Evolutionary conservation across 2,329 filamentous ascomycete species (phyloP).

Genomic region (Fusarium torreyae): DNA sequence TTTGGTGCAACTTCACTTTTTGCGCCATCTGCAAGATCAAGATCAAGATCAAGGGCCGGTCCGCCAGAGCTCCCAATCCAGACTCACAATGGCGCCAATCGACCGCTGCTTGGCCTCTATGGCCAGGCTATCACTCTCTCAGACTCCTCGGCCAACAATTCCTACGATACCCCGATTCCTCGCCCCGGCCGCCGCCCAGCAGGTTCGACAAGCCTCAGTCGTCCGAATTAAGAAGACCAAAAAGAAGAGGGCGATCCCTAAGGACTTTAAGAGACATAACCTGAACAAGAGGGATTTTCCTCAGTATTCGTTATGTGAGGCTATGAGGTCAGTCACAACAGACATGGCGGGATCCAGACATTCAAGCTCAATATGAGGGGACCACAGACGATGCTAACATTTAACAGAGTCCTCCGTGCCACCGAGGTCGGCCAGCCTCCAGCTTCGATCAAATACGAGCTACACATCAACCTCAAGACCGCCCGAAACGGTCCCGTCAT

Average conservation of each 20-base stretch:
- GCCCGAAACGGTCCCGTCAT: constrained; percentile 89
- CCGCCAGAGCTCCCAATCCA: constrained; percentile 49
- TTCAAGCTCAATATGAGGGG: neutral
- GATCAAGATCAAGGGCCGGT: constrained; percentile 38
- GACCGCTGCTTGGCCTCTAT: constrained; percentile 69
- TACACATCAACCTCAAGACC: constrained; percentile 86
- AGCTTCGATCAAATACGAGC: constrained; percentile 85
- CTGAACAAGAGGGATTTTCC: constrained; percentile 73
- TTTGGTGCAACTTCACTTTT: constrained; percentile 47
- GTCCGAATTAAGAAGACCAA: constrained; percentile 66
- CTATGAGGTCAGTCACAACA: constrained; percentile 79
- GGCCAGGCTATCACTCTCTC: constrained; percentile 64
- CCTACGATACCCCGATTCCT: constrained; percentile 65
- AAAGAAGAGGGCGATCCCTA: constrained; percentile 74
- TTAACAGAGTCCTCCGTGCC: constrained; percentile 85
- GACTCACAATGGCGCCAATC: constrained; percentile 64
- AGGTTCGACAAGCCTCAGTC: constrained; percentile 60
- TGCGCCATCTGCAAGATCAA: constrained; percentile 37
- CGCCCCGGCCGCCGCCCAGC: constrained; percentile 60
- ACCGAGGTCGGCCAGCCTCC: constrained; percentile 89
- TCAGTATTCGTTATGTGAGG: constrained; percentile 88
- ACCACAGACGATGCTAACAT: constrained; percentile 23
- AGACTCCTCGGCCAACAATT: constrained; percentile 60
- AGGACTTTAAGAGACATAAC: constrained; percentile 76
- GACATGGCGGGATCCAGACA: neutral